Conservation (phyloP, 495 filamentous ascomycete genomes). For the Hamigera avellanea region DNA sequence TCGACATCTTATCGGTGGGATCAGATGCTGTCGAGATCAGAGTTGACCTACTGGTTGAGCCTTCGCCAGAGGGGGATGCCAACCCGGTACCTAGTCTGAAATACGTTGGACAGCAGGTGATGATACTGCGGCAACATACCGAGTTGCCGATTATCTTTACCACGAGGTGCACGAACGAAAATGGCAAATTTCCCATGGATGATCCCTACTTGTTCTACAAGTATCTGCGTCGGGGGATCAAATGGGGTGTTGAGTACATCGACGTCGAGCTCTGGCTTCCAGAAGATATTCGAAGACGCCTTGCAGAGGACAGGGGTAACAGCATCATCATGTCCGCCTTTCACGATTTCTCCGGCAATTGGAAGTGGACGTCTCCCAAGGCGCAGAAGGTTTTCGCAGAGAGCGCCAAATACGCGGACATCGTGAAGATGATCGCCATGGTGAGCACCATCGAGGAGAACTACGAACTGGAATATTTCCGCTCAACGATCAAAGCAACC, state of each 20-base stretch:
- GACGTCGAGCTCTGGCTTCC: conserved; percentile 81
- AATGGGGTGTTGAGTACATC: conserved; percentile 81
- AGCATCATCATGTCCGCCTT: conserved; percentile 79
- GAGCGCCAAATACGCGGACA: conserved; percentile 64
- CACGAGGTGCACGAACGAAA: conserved; percentile 66
- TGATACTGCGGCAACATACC: conserved; percentile 69
- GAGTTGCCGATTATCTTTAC: conserved; percentile 83
- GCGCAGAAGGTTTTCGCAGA: conserved; percentile 57
- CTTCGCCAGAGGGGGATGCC: conserved; percentile 41
- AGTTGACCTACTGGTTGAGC: conserved; percentile 70
- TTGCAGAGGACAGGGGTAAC: conserved; percentile 60
- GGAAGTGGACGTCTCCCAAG: conserved; percentile 66
- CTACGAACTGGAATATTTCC: conserved; percentile 80
- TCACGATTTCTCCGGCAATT: conserved; percentile 72
- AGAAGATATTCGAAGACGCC: conserved; percentile 52
- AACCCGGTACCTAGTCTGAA: conserved; percentile 60
- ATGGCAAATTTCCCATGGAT: conserved; percentile 74
- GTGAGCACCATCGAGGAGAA: conserved; percentile 69
- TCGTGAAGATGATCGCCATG: conserved; percentile 81
- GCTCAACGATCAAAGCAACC: conserved; percentile 56
- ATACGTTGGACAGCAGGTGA: conserved; percentile 76
- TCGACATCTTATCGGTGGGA: conserved; percentile 75
- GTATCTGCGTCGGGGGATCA: conserved; percentile 66
- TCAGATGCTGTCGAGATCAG: conserved; percentile 75
- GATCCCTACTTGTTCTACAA: conserved; percentile 61